These are phyloP conservation scores for Lasiosphaeriaceae sp. DNA, from an alignment of 495 filamentous ascomycete species.

Conservation along the genomic window DNA sequence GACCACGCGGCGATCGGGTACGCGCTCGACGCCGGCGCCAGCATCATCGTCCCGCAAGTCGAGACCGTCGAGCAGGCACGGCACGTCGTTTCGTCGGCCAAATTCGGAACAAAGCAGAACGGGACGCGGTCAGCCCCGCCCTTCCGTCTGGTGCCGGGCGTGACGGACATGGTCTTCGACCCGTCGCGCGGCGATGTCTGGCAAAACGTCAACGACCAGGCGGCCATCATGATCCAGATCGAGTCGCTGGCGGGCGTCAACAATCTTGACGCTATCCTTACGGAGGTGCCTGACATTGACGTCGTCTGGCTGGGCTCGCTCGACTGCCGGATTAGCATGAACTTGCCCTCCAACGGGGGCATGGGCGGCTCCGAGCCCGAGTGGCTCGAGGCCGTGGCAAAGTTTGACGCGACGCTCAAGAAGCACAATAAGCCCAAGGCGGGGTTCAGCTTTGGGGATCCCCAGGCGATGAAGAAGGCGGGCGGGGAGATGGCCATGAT, in stretches of 20 bases:
- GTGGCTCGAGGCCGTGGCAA: slow-evolving; percentile 32
- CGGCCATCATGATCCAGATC: slow-evolving; percentile 47
- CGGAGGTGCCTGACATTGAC: slow-evolving; percentile 40
- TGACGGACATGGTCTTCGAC: slow-evolving; percentile 29
- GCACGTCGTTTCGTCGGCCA: slow-evolving; percentile 40
- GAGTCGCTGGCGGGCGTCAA: slow-evolving; percentile 49
- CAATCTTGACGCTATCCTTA: slow-evolving; percentile 52
- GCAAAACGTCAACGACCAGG: slow-evolving; percentile 39
- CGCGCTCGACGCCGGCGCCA: slow-evolving; percentile 45
- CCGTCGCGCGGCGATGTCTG: slow-evolving; percentile 24
- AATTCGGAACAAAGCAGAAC: slow-evolving; percentile 27
- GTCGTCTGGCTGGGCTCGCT: slow-evolving; percentile 43
- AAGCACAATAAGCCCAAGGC: slow-evolving; percentile 40
- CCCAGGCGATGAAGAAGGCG: slow-evolving; percentile 19
- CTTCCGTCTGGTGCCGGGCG: slow-evolving; percentile 32
- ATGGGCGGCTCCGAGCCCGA: slow-evolving; percentile 32
- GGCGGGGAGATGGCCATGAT: slow-evolving; percentile 23
- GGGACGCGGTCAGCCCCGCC: slow-evolving; percentile 44
- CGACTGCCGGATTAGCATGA: slow-evolving; percentile 41
- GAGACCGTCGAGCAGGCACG: slow-evolving; percentile 44
- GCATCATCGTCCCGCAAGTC: slow-evolving; percentile 43
- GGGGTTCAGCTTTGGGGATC: slow-evolving; percentile 19
- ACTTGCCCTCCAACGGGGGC: slow-evolving; percentile 24
- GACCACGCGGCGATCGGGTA: slow-evolving; percentile 46
- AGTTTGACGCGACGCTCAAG: slow-evolving; percentile 30